Evolutionary conservation across 805 yeast genomes (phyloP), one percentile per base, ranked within the genome.

Genomic region (Cyberlindnera japonica): DNA sequence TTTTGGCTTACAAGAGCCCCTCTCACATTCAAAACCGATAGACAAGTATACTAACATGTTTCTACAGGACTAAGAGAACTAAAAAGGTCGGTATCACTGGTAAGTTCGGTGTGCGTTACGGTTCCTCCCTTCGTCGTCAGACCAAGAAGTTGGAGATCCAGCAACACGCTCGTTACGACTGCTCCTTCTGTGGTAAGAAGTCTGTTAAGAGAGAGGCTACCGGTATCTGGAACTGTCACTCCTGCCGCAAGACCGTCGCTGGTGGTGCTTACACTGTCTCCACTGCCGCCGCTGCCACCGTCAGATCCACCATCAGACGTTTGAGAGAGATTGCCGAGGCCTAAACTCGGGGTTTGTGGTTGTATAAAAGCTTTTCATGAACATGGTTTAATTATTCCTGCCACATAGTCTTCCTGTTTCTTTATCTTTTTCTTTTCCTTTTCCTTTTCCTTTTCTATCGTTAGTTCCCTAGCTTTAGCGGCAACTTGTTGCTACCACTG

Each of bases 61-160:
- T 39, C 34, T 54, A 63, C 43, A 88, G 96, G 99, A 86, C 99
- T 76, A 93, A 95, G 79, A 91, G 99, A 86, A 93, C 99, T 64
- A 93, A 93, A 95, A 93, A 93, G 88, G 99, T 93, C 73, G 99
- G 99, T 76, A 93, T 93, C 82, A 93, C 99, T 74, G 99, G 99
- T 83, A 95, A 95, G 81, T 93, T 88, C 83, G 99, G 99, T 88
- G 97, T 93, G 79, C 90, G 99, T 83, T 93, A 93, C 81, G 96
- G 99, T 90, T 91, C 99, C 65, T 95, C 99, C 57, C 81, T 93
- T 75, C 91, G 99, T 85, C 88, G 98, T 79, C 97, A 89, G 77
- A 86, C 95, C 81, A 90, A 90, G 84, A 93, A 93, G 81, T 79
- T 93, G 75, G 99, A 95, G 79, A 83, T 88, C 67, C 97, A 89